Percentiles rank a stretch among this genome's conserved stretches.
These are phyloP conservation scores for Exophiala bonariae DNA, from an alignment of 2,329 filamentous ascomycete species.

Conservation along the genomic window DNA sequence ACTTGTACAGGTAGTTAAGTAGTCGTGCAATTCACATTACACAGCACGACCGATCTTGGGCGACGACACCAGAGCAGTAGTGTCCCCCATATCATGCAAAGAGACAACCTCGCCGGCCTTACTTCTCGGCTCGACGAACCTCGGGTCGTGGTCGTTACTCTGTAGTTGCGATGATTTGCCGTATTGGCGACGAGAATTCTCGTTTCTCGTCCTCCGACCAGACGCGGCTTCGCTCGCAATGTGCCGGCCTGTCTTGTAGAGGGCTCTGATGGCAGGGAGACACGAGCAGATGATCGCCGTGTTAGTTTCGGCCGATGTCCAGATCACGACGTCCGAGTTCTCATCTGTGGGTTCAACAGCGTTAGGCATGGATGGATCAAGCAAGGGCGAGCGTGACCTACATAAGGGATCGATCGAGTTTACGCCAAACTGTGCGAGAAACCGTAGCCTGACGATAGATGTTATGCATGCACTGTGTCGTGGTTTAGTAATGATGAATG, in stretches of 20 bases:
- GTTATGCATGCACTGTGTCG: neutral
- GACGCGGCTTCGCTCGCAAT: neutral
- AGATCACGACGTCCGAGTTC: neutral
- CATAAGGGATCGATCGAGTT: neutral
- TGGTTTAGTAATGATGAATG: neutral
- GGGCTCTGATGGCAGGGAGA: neutral
- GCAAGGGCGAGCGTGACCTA: neutral
- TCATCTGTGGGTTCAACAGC: too few species aligned
- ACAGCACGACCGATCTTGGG: too few species aligned
- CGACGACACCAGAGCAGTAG: too few species aligned
- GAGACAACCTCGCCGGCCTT: too few species aligned
- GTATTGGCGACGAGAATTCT: too few species aligned
- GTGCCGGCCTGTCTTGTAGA: neutral
- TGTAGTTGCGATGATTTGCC: too few species aligned
- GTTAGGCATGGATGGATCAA: too few species aligned
- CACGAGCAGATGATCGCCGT: neutral
- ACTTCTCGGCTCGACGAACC: too few species aligned
- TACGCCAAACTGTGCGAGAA: neutral
- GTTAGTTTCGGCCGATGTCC: neutral
- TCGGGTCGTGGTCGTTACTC: too few species aligned
- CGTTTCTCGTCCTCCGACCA: neutral
- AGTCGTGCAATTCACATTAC: too few species aligned
- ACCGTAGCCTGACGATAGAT: neutral
- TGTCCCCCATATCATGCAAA: too few species aligned
- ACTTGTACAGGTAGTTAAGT: too few species aligned